Evolutionary conservation across 2,329 filamentous ascomycete genomes (phyloP).

Genomic region (Diaporthe aspalathi): DNA sequence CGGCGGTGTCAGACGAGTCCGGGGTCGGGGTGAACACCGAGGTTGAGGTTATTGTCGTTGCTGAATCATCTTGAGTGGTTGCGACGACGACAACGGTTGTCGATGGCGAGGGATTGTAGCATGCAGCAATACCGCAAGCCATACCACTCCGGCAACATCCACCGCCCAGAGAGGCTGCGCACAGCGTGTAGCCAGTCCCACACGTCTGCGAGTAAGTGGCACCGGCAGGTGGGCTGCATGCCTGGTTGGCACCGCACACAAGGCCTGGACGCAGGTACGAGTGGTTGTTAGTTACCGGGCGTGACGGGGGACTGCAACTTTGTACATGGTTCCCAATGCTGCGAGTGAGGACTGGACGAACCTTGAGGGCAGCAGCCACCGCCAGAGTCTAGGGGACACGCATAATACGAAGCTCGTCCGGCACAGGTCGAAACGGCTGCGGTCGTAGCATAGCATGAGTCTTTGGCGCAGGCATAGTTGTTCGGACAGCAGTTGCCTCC

Average conservation of each 20-base stretch:
- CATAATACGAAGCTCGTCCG: conserved; percentile 51
- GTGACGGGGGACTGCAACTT: no score
- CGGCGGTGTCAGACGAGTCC: conserved; percentile 43
- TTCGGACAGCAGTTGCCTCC: conserved; percentile 61
- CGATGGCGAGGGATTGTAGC: conserved; percentile 59
- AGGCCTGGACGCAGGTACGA: conserved; percentile 59
- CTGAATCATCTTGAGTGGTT: conserved; percentile 55
- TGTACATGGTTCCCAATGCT: not conserved
- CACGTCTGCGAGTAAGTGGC: conserved; percentile 55
- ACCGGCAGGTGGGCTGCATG: conserved; percentile 59
- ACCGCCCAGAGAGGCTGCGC: conserved; percentile 61
- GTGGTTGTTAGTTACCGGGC: not conserved
- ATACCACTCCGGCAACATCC: conserved; percentile 65
- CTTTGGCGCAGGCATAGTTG: conserved; percentile 59
- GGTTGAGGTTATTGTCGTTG: conserved; percentile 53
- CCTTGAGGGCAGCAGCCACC: conserved; percentile 49
- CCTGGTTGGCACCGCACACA: conserved; percentile 52
- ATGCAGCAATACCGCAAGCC: conserved; percentile 59
- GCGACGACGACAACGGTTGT: conserved; percentile 61
- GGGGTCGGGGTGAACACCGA: conserved; percentile 54
- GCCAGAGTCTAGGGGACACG: conserved; percentile 53
- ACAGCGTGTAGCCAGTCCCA: conserved; percentile 58
- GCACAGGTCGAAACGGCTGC: conserved; percentile 54
- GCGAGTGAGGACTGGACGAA: conserved; percentile 36
- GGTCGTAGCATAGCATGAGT: conserved; percentile 61